Evolutionary conservation across 2,329 filamentous ascomycete genomes (phyloP), one percentile per base, ranked within the genome.

Genomic region (Delphinella strobiligena): DNA sequence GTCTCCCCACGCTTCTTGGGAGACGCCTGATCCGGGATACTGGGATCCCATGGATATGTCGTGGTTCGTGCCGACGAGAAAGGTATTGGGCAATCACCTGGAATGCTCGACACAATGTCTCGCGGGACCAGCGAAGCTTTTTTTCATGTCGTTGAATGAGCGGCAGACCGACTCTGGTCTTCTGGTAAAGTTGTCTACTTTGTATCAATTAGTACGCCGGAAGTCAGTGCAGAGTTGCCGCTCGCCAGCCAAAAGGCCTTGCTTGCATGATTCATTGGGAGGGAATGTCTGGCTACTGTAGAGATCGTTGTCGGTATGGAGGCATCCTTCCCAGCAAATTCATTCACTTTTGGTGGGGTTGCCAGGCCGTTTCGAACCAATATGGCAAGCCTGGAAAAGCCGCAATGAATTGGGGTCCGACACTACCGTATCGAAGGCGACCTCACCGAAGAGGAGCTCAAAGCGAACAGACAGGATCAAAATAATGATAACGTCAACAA

Each of bases 331-430:
- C 42, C 2, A 40, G 30, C 15, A 15, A 16, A 11, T 44, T 44
- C 17, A 75, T 78, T 47, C 5, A 59, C 10, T 71, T 75, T 47
- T 80, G 75, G 75, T 79, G 73, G 74, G 64, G 77, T 48, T 63
- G 73, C 0, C 75, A 79, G 51, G 73, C 80, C 4, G 58, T 78
- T 3, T 61, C 63, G 0, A 82, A 80, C 49, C 78, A 82, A 53
- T 82, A 82, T 43, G 78, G 78, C 2, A 60, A 61, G 3, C 62
- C 60, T 1, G 54, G 62, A 3, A 69, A 71, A 14, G 71, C 66
- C 64, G 68, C 67, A 0, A 17, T 11, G 4, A 22, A 19, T 11
- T 34, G 10, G 35, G 35, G 16, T 29, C 35, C 8, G 24, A 74
- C 71, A 1, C 60, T n/a, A n/a, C n/a, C n/a, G n/a, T 75, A 19